phyloP scores from a whole-genome alignment of 257 asterid species.

The Solanum appendiculatum region DNA sequence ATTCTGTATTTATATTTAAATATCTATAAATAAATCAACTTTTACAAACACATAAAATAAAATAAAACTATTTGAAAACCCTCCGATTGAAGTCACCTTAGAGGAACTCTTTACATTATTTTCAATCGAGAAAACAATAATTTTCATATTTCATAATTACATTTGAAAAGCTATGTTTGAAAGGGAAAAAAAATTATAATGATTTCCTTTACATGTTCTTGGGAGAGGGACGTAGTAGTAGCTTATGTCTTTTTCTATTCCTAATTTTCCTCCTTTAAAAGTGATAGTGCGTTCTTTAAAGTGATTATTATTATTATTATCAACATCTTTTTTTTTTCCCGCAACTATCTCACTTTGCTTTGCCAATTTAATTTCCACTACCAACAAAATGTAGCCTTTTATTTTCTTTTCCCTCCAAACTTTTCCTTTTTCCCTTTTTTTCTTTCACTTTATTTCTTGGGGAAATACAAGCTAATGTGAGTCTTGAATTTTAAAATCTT shows the following conservation, averaged over 20 bases:
- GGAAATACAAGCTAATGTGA: not conserved
- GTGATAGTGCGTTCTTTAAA: not conserved
- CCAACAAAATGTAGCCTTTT: not conserved
- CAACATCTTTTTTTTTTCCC: not conserved
- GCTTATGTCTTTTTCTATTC: not conserved
- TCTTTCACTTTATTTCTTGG: constrained; percentile 1
- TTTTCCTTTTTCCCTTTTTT: not conserved
- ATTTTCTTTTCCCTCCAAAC: not conserved
- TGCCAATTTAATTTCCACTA: constrained; percentile 2
- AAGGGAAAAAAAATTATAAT: not conserved
- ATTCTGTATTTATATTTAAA: not conserved
- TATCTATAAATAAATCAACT: not conserved
- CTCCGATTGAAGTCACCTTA: not conserved
- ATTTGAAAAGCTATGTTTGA: not conserved
- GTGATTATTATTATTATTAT: not conserved
- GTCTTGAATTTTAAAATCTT: not conserved
- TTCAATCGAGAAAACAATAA: not conserved
- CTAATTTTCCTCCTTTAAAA: not conserved
- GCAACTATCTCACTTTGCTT: not conserved
- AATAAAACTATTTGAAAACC: not conserved
- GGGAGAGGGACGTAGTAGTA: not conserved
- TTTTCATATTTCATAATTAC: not conserved
- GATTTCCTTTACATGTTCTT: not conserved
- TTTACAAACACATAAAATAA: not conserved
- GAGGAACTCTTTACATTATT: not conserved